Conservation (phyloP, 1,139 yeast species). For the Zygotorulaspora mrakii region DNA sequence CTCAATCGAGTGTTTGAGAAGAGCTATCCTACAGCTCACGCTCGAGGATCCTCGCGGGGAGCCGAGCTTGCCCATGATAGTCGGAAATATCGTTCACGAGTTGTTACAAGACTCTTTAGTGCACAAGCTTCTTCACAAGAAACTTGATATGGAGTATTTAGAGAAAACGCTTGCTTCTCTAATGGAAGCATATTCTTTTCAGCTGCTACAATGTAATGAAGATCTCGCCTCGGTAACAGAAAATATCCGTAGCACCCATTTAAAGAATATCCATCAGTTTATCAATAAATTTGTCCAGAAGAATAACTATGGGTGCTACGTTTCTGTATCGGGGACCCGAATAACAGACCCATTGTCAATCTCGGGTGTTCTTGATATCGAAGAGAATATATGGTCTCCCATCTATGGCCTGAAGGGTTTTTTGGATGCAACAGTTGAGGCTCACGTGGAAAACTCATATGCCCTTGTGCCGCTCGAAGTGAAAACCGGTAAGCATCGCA, state of each 20-base stretch:
- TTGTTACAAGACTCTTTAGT: constrained; percentile 67
- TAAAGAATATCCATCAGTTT: constrained; percentile 65
- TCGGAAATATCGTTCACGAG: constrained; percentile 78
- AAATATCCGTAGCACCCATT: constrained; percentile 46
- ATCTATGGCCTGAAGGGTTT: constrained; percentile 87
- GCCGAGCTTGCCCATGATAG: constrained; percentile 55
- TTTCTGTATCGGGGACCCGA: constrained; percentile 42
- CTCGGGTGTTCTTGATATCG: constrained; percentile 70
- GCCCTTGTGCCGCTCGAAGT: constrained; percentile 77
- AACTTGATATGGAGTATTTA: constrained; percentile 43
- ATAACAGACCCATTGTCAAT: constrained; percentile 49
- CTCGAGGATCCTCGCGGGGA: constrained; percentile 52
- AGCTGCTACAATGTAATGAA: constrained; percentile 56
- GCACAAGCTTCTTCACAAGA: constrained; percentile 38
- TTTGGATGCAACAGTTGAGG: constrained; percentile 82
- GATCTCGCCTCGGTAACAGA: constrained; percentile 45
- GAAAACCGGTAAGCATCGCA: constrained; percentile 69
- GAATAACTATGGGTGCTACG: constrained; percentile 27
- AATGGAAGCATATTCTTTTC: constrained; percentile 44
- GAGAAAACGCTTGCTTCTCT: constrained; percentile 44
- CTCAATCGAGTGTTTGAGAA: constrained; percentile 67
- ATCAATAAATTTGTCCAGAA: constrained; percentile 43
- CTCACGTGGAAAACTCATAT: constrained; percentile 40
- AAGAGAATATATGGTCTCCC: constrained; percentile 91
- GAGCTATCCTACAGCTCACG: constrained; percentile 57